Evolutionary conservation across 768 basidiomycete species (phyloP), one percentile per base, ranked within the genome.

Genomic region (Coprinopsis marcescibilis): DNA sequence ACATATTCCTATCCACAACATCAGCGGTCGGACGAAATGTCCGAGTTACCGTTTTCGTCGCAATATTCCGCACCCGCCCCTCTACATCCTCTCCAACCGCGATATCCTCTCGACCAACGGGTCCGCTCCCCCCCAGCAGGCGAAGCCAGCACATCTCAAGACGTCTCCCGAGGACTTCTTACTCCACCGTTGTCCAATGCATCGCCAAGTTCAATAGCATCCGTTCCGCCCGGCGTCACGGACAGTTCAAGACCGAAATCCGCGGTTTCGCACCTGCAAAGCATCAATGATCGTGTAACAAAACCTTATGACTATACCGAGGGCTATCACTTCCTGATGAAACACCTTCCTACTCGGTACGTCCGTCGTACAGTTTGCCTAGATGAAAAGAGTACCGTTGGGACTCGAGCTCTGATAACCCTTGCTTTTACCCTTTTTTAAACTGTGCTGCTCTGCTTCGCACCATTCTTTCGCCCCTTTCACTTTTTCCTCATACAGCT

Each of bases 271-370:
- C 65, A 71, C 52, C 57, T 77, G 49, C 74, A 82, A 70, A 68
- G 76, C 69, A 66, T 88, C 71, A 68, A 74, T 70, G 72, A 80
- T 67, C 62, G 81, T 77, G 73, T 83, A 36, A 78, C 81, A 13
- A 73, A 77, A 58, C 87, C 91, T 3, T 95, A 92, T 60, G 92
- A 95, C 61, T 96, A 97, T 58, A 95, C 91, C 13, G 87, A 96
- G 69, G 92, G 92, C 17, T 97, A 97, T 61, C 95, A 96, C 63
- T 89, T 88, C 62, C 72, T 97, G 55, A 97, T 98, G 91, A 89
- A 91, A 68, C 88, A 92, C 65, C 72, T 98, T 42, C 85, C 85
- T 34, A 78, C 70, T 57, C 79, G 85, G 91, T 89, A 62, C 66
- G 85, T 81, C 55, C 61, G 55, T 62, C 63, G 57, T 52, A 57